Base-by-base conservation (phyloP, 306 rosid genomes). In the Lupinus albus region DNA sequence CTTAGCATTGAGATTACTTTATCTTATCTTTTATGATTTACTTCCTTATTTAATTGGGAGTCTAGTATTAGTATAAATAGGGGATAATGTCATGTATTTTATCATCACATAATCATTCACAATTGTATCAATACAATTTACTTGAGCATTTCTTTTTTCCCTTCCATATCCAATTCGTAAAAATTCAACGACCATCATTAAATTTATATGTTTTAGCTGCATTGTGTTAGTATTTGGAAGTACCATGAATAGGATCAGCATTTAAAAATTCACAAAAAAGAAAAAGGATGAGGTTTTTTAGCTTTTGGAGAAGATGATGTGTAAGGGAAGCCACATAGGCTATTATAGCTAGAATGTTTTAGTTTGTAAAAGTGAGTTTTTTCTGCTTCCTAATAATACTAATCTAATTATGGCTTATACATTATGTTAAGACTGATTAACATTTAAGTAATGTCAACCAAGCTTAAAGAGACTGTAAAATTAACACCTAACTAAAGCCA, bases 351-450 rank as follows among this genome's bases (percentile, higher is more conserved):
- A 49, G 61, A 5, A n/a, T 8, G 2, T 32, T 71, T 39, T 51
- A 61, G 30, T 38, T 47, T 35, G 30, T 56, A 15, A 54, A 39
- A 28, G 56, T 42, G 64, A 21, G 8, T 53, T 68, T 5, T 38
- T 68, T 53, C 7, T 1, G 73, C 48, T 57, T 57, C 48, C 47
- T 30, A 28, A 45, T 45, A 32, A 57, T 57, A 45, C 36, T 32
- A 53, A 38, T 70, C 16, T 14, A 42, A 25, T 42, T 15, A 54
- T 28, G 46, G 18, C 56, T 18, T 11, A 70, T 45, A 45, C 33
- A 58, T 59, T 20, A 44, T 38, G 28, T 18, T 70, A 33, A 46
- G 39, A 7, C 28, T 35, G 16, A 15, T 18, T 46, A 58, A 18
- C 50, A 47, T 70, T 6, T 33, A 33, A 32, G 16, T 20, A 35